phyloP scores from a whole-genome alignment of 208 protist genomes.

The Entamoeba histolytica region DNA sequence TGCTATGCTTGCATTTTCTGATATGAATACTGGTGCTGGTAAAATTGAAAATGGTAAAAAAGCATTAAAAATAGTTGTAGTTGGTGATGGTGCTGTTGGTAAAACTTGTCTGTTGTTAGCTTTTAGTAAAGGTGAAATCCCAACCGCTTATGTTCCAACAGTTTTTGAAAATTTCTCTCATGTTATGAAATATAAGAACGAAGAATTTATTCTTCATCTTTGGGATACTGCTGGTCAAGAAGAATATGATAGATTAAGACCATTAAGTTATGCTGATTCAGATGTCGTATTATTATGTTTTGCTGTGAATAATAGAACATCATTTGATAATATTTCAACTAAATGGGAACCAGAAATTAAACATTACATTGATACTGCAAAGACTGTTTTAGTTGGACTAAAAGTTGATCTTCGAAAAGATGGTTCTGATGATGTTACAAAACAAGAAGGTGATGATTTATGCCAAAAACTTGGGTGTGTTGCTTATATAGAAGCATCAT shows the following conservation, averaged over 20 bases:
- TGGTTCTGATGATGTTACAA: background rate
- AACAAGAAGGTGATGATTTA: background rate
- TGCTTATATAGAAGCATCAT: background rate
- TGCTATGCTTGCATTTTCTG: no score
- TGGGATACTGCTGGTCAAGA: slow-evolving; percentile 39
- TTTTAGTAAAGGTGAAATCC: slow-evolving; percentile 9
- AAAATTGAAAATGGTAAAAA: no score
- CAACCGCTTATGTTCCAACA: slow-evolving; percentile 16
- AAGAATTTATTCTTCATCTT: slow-evolving; percentile 3
- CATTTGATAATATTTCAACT: slow-evolving; percentile 49
- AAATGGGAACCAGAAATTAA: no score
- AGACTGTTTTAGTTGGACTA: slow-evolving; percentile 39
- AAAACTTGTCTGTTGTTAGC: slow-evolving; percentile 15
- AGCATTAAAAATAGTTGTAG: slow-evolving; percentile 9
- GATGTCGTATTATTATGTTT: slow-evolving; percentile 54
- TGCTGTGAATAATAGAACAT: slow-evolving; percentile 34
- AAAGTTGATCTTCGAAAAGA: slow-evolving; percentile 34
- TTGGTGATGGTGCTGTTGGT: slow-evolving; percentile 24
- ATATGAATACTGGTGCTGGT: no score
- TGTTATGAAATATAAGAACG: background rate
- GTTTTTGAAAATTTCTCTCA: slow-evolving; percentile 33
- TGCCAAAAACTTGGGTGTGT: background rate
- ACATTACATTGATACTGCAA: slow-evolving; percentile 12
- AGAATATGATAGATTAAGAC: no score
- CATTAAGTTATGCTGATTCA: slow-evolving; percentile 37